Evolutionary conservation across 106 monocot genomes (phyloP).

Genomic region (Iris macrosiphon): DNA sequence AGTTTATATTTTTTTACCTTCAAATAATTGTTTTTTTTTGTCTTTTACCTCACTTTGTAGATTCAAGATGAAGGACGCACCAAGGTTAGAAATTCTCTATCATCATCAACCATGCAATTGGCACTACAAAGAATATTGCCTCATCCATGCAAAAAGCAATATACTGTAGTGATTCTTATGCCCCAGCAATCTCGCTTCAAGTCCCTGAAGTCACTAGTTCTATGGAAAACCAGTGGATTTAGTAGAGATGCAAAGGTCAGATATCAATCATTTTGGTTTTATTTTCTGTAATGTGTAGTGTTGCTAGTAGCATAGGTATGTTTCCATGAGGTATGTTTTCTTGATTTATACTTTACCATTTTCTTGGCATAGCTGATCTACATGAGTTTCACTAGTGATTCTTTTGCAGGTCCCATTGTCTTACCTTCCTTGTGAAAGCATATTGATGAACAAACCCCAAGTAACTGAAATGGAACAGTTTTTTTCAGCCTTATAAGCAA

Average conservation of each 20-base stretch:
- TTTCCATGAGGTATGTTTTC: too few species aligned
- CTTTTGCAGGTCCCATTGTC: background rate
- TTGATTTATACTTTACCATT: background rate
- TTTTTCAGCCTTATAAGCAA: background rate
- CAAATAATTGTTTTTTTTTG: too few species aligned
- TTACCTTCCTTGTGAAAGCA: background rate
- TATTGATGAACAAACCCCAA: too few species aligned
- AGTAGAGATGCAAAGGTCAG: conserved; percentile 74
- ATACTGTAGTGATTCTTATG: conserved; percentile 86
- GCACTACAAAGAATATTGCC: conserved; percentile 84
- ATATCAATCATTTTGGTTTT: background rate
- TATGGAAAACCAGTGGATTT: conserved; percentile 19
- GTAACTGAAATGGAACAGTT: background rate
- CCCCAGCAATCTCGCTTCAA: conserved; percentile 53
- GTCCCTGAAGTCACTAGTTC: conserved; percentile 37
- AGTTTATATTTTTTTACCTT: too few species aligned
- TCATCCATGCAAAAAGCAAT: conserved; percentile 78
- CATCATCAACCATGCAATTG: conserved; percentile 35
- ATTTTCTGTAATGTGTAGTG: background rate
- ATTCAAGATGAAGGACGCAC: conserved; percentile 82
- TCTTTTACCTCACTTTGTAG: too few species aligned
- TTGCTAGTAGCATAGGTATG: too few species aligned
- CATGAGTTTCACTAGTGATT: background rate
- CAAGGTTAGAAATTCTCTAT: conserved; percentile 63
- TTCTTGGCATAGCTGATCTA: background rate